These are phyloP conservation scores for Mycena rebaudengoi DNA, from an alignment of 768 basidiomycete genomes.

Conservation along the genomic window DNA sequence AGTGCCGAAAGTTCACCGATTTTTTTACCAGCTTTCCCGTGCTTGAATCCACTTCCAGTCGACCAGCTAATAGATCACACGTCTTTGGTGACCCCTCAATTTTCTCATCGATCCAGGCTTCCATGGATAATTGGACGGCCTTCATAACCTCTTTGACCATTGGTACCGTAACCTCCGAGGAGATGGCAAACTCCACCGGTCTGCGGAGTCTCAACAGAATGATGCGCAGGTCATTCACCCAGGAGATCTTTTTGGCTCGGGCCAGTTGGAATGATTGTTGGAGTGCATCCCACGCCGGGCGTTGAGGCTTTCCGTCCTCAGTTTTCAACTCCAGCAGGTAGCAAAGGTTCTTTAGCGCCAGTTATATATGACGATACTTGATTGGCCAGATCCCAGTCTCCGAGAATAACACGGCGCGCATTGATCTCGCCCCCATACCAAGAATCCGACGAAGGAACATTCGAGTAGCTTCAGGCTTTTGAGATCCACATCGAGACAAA, in stretches of 20 bases:
- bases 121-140: not conserved
- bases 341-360: too few relatives aligned
- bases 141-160: not conserved
- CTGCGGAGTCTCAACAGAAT: not conserved
- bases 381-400: too few relatives aligned
- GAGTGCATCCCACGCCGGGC: not conserved
- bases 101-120: too few relatives aligned
- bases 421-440: not conserved
- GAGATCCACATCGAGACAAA: constrained; percentile 2
- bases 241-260: not conserved
- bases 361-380: too few relatives aligned
- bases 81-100: too few relatives aligned
- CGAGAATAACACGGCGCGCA: not conserved
- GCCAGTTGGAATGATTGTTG: not conserved
- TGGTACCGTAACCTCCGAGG: not conserved
- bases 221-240: too few relatives aligned
- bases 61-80: too few relatives aligned
- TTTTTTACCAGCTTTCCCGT: not conserved
- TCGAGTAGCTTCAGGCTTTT: constrained; percentile 4
- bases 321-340: too few relatives aligned
- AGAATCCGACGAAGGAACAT: constrained; percentile 13
- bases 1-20: not conserved
- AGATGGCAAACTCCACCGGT: not conserved
- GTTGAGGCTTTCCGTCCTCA: too few relatives aligned
- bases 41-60: constrained; percentile 1